Percentiles rank a stretch among this genome's conserved stretches.
phyloP scores from a whole-genome alignment of 306 rosid genomes.

The Oemleria cerasiformis region DNA sequence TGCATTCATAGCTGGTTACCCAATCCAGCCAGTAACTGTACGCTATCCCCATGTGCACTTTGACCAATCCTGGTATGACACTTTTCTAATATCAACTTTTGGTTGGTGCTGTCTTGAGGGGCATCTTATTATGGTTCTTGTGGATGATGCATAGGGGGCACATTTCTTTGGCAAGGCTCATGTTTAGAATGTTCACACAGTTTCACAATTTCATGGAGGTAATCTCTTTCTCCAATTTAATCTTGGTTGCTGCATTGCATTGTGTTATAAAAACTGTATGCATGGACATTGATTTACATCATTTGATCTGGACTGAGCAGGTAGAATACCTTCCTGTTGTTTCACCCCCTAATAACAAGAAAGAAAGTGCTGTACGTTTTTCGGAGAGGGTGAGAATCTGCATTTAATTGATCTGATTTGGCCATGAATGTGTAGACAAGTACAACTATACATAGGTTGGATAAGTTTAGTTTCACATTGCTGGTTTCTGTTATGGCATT shows the following conservation, averaged over 20 bases:
- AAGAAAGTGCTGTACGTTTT: slow-evolving; percentile 70
- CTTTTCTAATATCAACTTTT: slow-evolving; percentile 22
- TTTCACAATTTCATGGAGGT: slow-evolving; percentile 97
- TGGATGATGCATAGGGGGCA: slow-evolving; percentile 60
- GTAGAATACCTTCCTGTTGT: slow-evolving; percentile 94
- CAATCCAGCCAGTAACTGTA: slow-evolving; percentile 85
- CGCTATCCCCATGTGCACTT: slow-evolving; percentile 98
- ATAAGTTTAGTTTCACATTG: neutral
- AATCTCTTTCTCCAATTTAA: slow-evolving; percentile 14
- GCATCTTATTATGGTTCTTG: slow-evolving; percentile 20
- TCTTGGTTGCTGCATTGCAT: neutral
- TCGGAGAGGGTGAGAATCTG: slow-evolving; percentile 69
- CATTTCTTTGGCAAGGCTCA: slow-evolving; percentile 73
- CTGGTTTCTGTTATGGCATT: slow-evolving; percentile 10
- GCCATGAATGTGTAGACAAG: neutral
- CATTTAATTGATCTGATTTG: neutral
- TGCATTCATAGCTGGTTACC: slow-evolving; percentile 80
- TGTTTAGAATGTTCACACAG: slow-evolving; percentile 95
- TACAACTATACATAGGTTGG: too few species aligned
- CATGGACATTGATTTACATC: slow-evolving; percentile 16
- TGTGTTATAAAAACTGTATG: slow-evolving; percentile 6
- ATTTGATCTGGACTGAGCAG: slow-evolving; percentile 46
- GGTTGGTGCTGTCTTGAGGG: slow-evolving; percentile 20
- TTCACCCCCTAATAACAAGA: slow-evolving; percentile 56
- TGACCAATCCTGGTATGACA: slow-evolving; percentile 90